Conservation (phyloP, 495 filamentous ascomycete genomes). For the Hypoxylon intermedium region DNA sequence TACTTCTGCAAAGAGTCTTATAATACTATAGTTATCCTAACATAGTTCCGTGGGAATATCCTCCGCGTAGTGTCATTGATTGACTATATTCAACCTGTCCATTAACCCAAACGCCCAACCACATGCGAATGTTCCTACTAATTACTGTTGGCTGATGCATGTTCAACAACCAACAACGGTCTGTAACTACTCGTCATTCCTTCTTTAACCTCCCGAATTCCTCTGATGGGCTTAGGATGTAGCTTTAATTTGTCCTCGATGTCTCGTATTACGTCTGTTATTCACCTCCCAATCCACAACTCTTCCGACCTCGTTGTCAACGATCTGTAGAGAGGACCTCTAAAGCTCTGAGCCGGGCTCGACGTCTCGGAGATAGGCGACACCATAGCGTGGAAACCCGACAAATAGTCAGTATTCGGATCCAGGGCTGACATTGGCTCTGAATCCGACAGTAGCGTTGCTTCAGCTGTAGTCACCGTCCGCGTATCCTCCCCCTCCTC, state of each 20-base stretch:
- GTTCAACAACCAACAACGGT: neutral
- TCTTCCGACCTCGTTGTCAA: constrained; percentile 35
- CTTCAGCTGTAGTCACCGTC: constrained; percentile 24
- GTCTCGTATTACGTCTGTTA: neutral
- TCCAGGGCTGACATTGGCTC: constrained; percentile 27
- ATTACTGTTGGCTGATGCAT: neutral
- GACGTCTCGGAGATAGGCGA: constrained; percentile 32
- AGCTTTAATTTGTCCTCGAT: neutral
- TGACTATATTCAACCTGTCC: constrained; percentile 9
- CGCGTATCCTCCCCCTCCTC: constrained; percentile 19
- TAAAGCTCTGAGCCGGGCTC: constrained; percentile 21
- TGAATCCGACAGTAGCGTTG: constrained; percentile 26
- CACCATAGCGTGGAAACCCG: constrained; percentile 19
- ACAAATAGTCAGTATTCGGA: constrained; percentile 4
- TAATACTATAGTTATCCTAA: constrained; percentile 8
- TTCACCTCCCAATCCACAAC: constrained; percentile 28
- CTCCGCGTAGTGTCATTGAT: constrained; percentile 8
- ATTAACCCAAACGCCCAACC: constrained; percentile 16
- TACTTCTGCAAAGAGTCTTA: neutral
- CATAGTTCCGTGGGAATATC: constrained; percentile 31
- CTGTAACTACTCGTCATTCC: neutral
- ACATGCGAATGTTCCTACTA: constrained; percentile 21
- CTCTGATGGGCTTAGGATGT: neutral
- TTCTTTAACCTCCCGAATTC: too few species aligned
- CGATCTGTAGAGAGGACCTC: constrained; percentile 21